phyloP scores from a whole-genome alignment of 2,329 filamentous ascomycete genomes.

The Colletotrichum sp. region DNA sequence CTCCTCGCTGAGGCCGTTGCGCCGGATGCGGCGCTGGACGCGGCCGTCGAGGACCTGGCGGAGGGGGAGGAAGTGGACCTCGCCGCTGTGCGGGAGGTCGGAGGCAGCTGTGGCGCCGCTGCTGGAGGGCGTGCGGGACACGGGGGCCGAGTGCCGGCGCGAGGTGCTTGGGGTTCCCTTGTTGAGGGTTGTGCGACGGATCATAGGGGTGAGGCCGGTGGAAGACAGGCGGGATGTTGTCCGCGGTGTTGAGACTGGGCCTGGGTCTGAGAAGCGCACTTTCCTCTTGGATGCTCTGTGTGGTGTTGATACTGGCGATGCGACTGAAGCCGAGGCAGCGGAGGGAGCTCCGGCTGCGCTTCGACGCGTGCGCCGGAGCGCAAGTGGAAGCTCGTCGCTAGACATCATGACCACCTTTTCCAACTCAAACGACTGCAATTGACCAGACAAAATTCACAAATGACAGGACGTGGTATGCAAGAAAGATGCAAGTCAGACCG shows the following conservation, averaged over 20 bases:
- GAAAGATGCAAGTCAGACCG: background rate
- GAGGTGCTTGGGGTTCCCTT: constrained; percentile 32
- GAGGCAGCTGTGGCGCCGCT: constrained; percentile 23
- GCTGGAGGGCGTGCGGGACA: constrained; percentile 21
- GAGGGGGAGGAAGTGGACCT: constrained; percentile 53
- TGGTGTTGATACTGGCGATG: constrained; percentile 23
- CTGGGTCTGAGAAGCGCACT: constrained; percentile 66
- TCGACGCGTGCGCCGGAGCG: constrained; percentile 60
- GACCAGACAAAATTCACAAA: background rate
- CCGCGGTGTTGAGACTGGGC: constrained; percentile 34
- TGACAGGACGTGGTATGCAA: background rate
- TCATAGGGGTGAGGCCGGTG: constrained; percentile 64
- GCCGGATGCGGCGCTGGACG: constrained; percentile 60
- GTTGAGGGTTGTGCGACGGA: constrained; percentile 55
- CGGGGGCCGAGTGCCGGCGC: constrained; percentile 52
- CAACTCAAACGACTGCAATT: background rate
- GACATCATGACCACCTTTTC: constrained; percentile 32
- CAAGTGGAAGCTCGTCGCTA: constrained; percentile 54
- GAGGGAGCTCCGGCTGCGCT: constrained; percentile 23
- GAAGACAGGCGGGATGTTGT: constrained; percentile 29
- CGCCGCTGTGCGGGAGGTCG: constrained; percentile 32
- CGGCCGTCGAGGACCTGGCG: constrained; percentile 62
- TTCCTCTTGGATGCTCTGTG: constrained; percentile 42
- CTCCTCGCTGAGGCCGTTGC: constrained; percentile 63
- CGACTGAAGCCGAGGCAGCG: background rate